Conservation (phyloP, 106 monocot species). For the Acorus gramineus region DNA sequence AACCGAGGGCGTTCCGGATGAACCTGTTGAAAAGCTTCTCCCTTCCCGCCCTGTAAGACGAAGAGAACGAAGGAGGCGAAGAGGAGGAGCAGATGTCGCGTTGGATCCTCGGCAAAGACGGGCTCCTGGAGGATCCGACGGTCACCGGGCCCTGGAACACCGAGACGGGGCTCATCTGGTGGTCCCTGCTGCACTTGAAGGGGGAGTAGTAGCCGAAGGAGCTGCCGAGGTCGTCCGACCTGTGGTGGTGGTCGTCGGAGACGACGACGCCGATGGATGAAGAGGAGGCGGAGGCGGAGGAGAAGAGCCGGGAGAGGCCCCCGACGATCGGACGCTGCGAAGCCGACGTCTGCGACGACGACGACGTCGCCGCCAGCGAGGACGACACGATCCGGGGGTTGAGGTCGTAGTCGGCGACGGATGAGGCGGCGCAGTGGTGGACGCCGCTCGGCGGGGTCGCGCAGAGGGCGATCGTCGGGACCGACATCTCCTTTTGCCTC, state of each 20-base stretch:
- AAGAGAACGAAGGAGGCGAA: background rate
- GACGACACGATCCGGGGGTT: constrained; percentile 27
- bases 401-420: constrained; percentile 45
- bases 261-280: constrained; percentile 27
- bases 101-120: constrained; percentile 22
- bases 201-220: constrained; percentile 46
- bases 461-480: constrained; percentile 83
- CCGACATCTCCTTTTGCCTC: constrained; percentile 33
- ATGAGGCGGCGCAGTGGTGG: constrained; percentile 29
- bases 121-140: constrained; percentile 29
- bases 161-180: constrained; percentile 50
- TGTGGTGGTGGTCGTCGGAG: constrained; percentile 28
- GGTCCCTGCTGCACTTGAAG: constrained; percentile 54
- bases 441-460: constrained; percentile 46
- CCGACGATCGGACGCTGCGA: constrained; percentile 39
- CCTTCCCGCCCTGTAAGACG: constrained; percentile 29
- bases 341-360: constrained; percentile 11
- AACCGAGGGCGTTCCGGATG: constrained; percentile 69
- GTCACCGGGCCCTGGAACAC: constrained; percentile 68
- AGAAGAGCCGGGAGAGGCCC: constrained; percentile 77
- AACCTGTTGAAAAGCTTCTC: constrained; percentile 53
- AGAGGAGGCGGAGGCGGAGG: constrained; percentile 23
- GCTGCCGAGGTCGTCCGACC: constrained; percentile 42
- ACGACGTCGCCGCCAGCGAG: constrained; percentile 8
- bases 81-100: constrained; percentile 3